Evolutionary conservation across 1,139 yeast genomes (phyloP), one percentile per base, ranked within the genome.

Genomic region (Waltiozyma sp.): DNA sequence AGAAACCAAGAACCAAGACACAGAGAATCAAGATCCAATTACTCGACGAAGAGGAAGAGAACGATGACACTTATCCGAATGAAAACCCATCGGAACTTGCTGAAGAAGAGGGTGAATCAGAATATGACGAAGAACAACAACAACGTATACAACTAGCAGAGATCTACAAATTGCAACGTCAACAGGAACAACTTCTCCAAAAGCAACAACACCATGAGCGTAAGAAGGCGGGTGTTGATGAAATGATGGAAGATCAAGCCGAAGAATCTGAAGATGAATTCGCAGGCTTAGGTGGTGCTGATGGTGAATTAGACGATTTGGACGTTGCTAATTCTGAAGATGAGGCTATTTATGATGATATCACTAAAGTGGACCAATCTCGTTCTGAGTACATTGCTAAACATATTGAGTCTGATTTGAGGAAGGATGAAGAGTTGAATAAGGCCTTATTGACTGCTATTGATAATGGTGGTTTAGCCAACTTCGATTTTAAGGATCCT

Each of bases 251-350:
- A 45, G 57, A 59, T 48, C 96, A 89, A 66, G 98, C 98, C 39
- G 93, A 79, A 52, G 97, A 91, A 66, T 86, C 96, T 37, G 97
- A 91, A 50, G 97, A 89, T 66, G 96, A 89, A 65, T 89, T 94
- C 89, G 80, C 79, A 41, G 96, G 96, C 2, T 59, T 85, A 44
- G 96, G 95, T 44, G 96, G 96, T 46, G 70, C 60, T 11, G 93
- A 85, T 53, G 86, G 80, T 6, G 96, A 87, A 48, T 56, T 62
- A 4, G 74, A 78, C 4, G 34, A 31, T 31, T 31, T 31, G 10
- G 87, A 80, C 48, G 69, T 67, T 28, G 86, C 80, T 42, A 75
- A 82, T 54, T 78, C 88, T 28, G 94, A 85, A 50, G 82, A 87
- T 57, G 95, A 83, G 59, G 73, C 68, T 47, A 79, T 87, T 80